Percentiles rank a stretch among this genome's conserved stretches.
phyloP scores from a whole-genome alignment of 2,329 filamentous ascomycete species.

The Trichoderma afroharzianum region DNA sequence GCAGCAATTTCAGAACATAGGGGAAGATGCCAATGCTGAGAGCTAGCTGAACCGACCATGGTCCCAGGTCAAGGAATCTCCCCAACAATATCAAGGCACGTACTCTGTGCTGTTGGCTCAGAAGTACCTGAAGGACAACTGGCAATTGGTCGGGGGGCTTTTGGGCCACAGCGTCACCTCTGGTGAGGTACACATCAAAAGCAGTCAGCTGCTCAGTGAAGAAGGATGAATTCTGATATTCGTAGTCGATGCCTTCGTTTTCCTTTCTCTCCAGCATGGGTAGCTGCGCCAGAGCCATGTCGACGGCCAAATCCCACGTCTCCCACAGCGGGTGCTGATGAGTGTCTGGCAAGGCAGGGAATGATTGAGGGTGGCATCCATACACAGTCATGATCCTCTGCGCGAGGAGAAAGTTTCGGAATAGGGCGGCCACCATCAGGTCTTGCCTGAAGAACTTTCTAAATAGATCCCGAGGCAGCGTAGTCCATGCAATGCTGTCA shows the following conservation, averaged over 20 bases:
- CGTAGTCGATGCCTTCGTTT: slow-evolving; percentile 70
- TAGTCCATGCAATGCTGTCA: slow-evolving; percentile 98
- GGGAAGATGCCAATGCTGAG: slow-evolving; percentile 98
- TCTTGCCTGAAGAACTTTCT: slow-evolving; percentile 97
- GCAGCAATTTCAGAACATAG: slow-evolving; percentile 94
- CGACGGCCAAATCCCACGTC: slow-evolving; percentile 95
- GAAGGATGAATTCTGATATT: slow-evolving; percentile 92
- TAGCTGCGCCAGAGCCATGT: slow-evolving; percentile 88
- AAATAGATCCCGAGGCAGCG: slow-evolving; percentile 82
- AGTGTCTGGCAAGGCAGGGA: slow-evolving; percentile 87
- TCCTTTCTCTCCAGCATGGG: slow-evolving; percentile 79
- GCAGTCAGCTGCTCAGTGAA: slow-evolving; percentile 96
- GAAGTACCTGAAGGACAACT: slow-evolving; percentile 89
- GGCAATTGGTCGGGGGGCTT: slow-evolving; percentile 92
- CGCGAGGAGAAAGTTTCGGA: slow-evolving; percentile 90
- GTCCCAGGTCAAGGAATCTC: slow-evolving; percentile 89
- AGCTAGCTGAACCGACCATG: slow-evolving; percentile 97
- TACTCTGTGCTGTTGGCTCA: slow-evolving; percentile 92
- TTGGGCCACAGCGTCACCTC: slow-evolving; percentile 74
- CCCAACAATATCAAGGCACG: slow-evolving; percentile 87
- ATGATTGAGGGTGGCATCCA: slow-evolving; percentile 90
- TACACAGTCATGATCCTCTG: slow-evolving; percentile 96
- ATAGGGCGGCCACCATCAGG: slow-evolving; percentile 96
- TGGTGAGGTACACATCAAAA: slow-evolving; percentile 90
- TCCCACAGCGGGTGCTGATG: slow-evolving; percentile 94